Conservation (phyloP, 163 green algal species). For the Chlorella variabilis region DNA sequence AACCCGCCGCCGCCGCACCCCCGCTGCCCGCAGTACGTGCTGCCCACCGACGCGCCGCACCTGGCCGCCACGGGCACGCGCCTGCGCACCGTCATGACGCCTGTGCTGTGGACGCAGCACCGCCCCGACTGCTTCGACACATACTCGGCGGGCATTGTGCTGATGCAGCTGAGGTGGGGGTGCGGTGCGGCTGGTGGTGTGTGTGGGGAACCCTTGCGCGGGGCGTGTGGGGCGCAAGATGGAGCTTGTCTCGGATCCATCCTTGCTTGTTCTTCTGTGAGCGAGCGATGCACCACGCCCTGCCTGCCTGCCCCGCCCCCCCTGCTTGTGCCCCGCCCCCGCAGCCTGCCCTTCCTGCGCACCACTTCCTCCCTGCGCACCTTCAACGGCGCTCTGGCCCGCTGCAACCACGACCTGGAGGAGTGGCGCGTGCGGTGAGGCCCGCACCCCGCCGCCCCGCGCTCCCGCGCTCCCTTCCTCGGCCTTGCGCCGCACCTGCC, state of each 20-base stretch:
- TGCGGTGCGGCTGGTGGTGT: no score
- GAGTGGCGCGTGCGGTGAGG: constrained; percentile 45
- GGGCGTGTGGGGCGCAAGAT: neutral
- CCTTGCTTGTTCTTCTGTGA: no score
- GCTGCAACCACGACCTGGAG: constrained; percentile 48
- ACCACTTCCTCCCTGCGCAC: constrained; percentile 34
- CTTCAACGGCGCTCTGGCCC: constrained; percentile 45
- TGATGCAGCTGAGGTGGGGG: constrained; percentile 57
- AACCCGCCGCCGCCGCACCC: neutral
- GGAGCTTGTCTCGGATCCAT: no score
- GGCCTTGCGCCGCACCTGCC: neutral
- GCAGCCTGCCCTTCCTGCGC: constrained; percentile 47
- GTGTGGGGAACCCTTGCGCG: neutral
- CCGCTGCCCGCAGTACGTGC: constrained; percentile 56
- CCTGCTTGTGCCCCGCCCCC: neutral
- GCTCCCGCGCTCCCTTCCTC: no score
- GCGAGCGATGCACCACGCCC: no score
- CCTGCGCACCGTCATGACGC: constrained; percentile 61
- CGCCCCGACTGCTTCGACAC: constrained; percentile 71
- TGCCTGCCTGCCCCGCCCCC: no score
- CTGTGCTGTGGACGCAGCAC: constrained; percentile 65
- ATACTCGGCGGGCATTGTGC: constrained; percentile 61
- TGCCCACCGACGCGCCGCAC: constrained; percentile 65
- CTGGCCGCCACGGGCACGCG: constrained; percentile 44
- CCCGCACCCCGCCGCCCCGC: no score